Conservation (phyloP, 257 asterid species). For the Salvia hispanica region DNA sequence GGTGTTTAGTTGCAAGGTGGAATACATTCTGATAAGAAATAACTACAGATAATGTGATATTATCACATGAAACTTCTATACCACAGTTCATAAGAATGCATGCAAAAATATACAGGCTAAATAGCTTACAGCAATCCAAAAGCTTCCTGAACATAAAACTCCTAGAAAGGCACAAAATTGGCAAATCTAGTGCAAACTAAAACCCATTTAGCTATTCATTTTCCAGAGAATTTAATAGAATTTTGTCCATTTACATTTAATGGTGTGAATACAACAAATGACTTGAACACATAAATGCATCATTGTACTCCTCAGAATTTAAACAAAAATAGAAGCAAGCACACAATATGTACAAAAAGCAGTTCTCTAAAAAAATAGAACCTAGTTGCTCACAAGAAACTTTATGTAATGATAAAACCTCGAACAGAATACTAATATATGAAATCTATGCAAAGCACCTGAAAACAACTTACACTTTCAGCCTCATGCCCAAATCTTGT, state of each 20-base stretch:
- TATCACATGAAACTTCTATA: neutral
- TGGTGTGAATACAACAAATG: neutral
- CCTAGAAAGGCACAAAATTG: neutral
- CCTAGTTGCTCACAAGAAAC: slow-evolving; percentile 4
- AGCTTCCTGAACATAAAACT: neutral
- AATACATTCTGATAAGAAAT: slow-evolving; percentile 2
- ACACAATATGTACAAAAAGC: slow-evolving; percentile 15
- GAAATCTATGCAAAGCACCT: neutral
- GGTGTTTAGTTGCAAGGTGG: neutral
- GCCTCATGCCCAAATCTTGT: slow-evolving; percentile 92
- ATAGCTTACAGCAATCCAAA: neutral
- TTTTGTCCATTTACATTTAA: neutral
- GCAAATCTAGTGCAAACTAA: neutral
- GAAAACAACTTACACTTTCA: slow-evolving; percentile 71
- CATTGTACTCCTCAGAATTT: neutral
- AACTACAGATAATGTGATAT: neutral
- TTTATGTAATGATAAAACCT: neutral
- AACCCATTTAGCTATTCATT: neutral
- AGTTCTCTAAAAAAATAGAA: neutral
- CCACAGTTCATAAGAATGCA: neutral
- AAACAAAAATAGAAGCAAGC: neutral
- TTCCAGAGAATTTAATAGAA: neutral
- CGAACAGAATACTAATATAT: neutral
- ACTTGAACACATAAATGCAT: neutral
- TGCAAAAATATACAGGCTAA: neutral